Conservation (phyloP, 1,284 basidiomycete species). For the Rhodotorula sp. region DNA sequence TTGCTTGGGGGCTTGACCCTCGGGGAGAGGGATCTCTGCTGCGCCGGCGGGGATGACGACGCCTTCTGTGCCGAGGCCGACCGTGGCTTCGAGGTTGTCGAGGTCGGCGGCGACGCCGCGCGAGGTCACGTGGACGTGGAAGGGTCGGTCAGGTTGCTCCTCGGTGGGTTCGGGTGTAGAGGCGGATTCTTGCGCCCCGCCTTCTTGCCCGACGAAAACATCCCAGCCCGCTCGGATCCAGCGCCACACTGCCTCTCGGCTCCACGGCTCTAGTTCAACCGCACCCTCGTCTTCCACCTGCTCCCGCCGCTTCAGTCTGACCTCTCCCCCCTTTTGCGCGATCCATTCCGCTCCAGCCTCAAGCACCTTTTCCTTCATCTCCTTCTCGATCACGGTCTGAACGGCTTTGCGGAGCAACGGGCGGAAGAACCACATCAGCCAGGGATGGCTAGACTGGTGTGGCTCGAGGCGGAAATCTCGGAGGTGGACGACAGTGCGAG, state of each 20-base stretch:
- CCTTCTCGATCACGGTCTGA: slow-evolving; percentile 14
- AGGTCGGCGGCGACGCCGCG: slow-evolving; percentile 29
- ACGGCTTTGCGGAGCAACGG: slow-evolving; percentile 14
- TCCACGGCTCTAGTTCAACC: not conserved
- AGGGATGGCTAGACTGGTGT: slow-evolving; percentile 20
- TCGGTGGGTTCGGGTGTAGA: not conserved
- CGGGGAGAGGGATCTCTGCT: slow-evolving; percentile 10
- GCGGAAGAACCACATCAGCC: slow-evolving; percentile 15
- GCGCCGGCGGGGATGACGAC: slow-evolving; percentile 20
- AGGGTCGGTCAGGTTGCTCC: not conserved
- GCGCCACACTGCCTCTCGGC: slow-evolving; percentile 5
- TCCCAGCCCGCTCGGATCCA: slow-evolving; percentile 17
- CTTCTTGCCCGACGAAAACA: not conserved
- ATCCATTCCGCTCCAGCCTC: slow-evolving; percentile 7
- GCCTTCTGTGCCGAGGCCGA: slow-evolving; percentile 26
- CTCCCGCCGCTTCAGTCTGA: not conserved
- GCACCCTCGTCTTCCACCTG: not conserved
- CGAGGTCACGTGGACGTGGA: slow-evolving; percentile 16
- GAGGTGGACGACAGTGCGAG: slow-evolving; percentile 5
- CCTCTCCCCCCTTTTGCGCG: slow-evolving; percentile 6
- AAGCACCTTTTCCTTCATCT: slow-evolving; percentile 14
- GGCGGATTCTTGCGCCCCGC: not conserved
- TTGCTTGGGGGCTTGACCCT: slow-evolving; percentile 5
- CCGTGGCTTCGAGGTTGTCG: slow-evolving; percentile 5
- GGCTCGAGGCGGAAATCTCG: slow-evolving; percentile 11